Conservation (phyloP, 306 rosid genomes). For the Sicyos edulis region DNA sequence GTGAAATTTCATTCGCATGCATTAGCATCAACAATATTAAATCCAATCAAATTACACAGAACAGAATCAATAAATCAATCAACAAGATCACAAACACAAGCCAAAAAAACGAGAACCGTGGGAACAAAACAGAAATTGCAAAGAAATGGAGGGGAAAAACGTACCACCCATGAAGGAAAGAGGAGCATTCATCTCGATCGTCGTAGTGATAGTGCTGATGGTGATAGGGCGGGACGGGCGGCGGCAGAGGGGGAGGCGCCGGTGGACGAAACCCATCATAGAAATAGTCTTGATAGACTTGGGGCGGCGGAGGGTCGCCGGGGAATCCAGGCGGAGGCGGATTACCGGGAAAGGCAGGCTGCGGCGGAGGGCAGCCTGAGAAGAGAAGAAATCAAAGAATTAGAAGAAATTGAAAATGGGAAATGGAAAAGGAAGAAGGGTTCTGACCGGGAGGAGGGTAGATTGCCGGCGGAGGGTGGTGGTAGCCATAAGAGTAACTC, state of each 20-base stretch:
- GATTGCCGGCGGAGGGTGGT: background rate
- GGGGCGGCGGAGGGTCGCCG: constrained; percentile 27
- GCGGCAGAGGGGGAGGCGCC: constrained; percentile 35
- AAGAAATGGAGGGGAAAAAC: background rate
- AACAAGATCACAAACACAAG: background rate
- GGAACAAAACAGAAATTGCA: background rate
- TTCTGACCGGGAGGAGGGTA: constrained; percentile 20
- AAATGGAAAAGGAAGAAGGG: background rate
- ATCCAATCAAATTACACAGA: background rate
- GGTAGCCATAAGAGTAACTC: constrained; percentile 11
- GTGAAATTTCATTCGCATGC: no score
- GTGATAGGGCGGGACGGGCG: constrained; percentile 31
- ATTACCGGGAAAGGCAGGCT: constrained; percentile 28
- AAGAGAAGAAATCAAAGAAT: background rate
- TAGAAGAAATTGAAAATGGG: background rate
- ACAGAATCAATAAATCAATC: background rate
- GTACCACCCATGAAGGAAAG: constrained; percentile 71
- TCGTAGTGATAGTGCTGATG: constrained; percentile 24
- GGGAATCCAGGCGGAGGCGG: constrained; percentile 43
- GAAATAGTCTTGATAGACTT: constrained; percentile 77
- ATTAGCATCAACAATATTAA: no score
- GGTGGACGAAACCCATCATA: constrained; percentile 50
- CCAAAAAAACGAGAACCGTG: background rate
- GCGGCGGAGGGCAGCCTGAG: constrained; percentile 31
- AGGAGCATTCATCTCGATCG: constrained; percentile 30